These are phyloP conservation scores for Nicotiana obtusifolia DNA, from an alignment of 257 asterid genomes.

Conservation along the genomic window DNA sequence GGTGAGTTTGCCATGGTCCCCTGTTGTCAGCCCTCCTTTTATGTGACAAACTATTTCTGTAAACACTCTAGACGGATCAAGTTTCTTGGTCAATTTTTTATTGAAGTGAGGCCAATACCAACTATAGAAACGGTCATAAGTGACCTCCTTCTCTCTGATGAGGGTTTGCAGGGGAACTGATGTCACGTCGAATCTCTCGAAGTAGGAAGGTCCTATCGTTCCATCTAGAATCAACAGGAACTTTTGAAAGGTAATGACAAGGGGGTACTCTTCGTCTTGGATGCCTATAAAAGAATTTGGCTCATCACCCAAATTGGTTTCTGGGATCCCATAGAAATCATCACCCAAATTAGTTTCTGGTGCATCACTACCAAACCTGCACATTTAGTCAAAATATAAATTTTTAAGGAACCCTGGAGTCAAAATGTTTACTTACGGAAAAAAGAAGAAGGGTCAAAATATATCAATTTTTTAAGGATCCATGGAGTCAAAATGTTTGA, in stretches of 20 bases:
- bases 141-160: slow-evolving; percentile 49
- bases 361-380: slow-evolving; percentile 13
- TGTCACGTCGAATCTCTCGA: slow-evolving; percentile 37
- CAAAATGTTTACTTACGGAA: too few relatives aligned
- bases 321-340: slow-evolving; percentile 39
- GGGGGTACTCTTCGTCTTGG: slow-evolving; percentile 42
- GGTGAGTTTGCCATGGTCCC: slow-evolving; percentile 31
- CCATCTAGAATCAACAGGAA: slow-evolving; percentile 70
- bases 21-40: slow-evolving; percentile 46
- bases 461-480: too few relatives aligned
- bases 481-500: too few relatives aligned
- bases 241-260: slow-evolving; percentile 55
- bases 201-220: slow-evolving; percentile 44
- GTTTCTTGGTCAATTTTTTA: slow-evolving; percentile 28
- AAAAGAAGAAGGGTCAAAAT: too few relatives aligned
- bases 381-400: slow-evolving; percentile 22
- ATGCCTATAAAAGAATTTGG: slow-evolving; percentile 50
- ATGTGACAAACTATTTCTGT: slow-evolving; percentile 57
- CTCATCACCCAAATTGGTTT: slow-evolving; percentile 22
- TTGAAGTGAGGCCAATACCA: slow-evolving; percentile 56
- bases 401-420: slow-evolving; percentile 16
- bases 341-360: slow-evolving; percentile 8
- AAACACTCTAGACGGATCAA: slow-evolving; percentile 47
- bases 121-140: slow-evolving; percentile 39
- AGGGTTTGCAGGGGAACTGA: slow-evolving; percentile 39